Evolutionary conservation across 768 basidiomycete genomes (phyloP).

Genomic region (Russula vinacea): DNA sequence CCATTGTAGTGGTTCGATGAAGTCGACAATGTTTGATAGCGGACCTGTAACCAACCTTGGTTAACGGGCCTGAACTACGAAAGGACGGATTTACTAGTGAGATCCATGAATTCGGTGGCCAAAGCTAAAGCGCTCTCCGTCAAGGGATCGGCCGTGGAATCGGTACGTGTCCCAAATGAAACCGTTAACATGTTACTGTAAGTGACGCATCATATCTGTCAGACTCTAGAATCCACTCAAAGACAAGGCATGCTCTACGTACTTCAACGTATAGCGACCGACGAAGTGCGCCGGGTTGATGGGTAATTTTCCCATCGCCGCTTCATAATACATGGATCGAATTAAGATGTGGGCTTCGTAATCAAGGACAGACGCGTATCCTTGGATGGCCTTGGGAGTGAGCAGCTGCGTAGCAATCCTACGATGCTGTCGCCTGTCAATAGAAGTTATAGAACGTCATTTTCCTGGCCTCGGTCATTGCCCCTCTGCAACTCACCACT

Average conservation of each 20-base stretch:
- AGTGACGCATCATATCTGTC: conserved; percentile 13
- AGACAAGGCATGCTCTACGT: neutral
- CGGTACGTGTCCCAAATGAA: conserved; percentile 45
- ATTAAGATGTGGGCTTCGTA: conserved; percentile 43
- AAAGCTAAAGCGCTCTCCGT: conserved; percentile 40
- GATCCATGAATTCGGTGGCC: conserved; percentile 45
- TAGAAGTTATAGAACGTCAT: conserved; percentile 4
- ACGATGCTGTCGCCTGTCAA: conserved; percentile 44
- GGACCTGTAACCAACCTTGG: conserved; percentile 35
- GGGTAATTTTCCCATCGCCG: conserved; percentile 36
- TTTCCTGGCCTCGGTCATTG: neutral
- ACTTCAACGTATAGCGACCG: conserved; percentile 39
- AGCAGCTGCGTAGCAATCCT: conserved; percentile 41
- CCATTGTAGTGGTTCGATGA: conserved; percentile 43
- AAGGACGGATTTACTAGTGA: conserved; percentile 31
- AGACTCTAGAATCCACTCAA: neutral
- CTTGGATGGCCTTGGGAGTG: conserved; percentile 38
- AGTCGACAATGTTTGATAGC: conserved; percentile 46
- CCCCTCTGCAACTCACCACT: conserved; percentile 35
- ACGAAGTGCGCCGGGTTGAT: conserved; percentile 43
- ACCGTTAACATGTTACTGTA: conserved; percentile 47
- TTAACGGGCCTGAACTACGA: neutral
- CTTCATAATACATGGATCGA: conserved; percentile 38
- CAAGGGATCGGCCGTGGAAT: conserved; percentile 40
- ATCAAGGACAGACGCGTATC: conserved; percentile 40